Base-by-base conservation (phyloP, 768 basidiomycete species). In the Fibroporia radiculosa region DNA sequence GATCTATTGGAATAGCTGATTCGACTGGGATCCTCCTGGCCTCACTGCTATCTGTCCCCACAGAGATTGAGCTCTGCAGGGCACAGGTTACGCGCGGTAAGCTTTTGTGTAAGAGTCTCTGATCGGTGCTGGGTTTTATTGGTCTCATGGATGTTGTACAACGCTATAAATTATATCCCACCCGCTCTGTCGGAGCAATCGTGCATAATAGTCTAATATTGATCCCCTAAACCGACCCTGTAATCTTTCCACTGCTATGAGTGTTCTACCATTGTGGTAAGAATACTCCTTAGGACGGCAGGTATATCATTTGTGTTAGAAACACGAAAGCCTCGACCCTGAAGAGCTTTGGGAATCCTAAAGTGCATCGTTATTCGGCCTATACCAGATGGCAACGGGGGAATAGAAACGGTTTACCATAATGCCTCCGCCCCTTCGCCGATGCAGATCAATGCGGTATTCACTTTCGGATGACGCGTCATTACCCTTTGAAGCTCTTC, bases 1-100 rank as follows among this genome's bases (percentile, higher is more conserved):
- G 90, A 5, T 85, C 85, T 2, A 82, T 95, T 35, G 92, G 92
- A 1, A 83, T 93, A 48, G 72, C 88, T 5, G 91, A 93, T 60
- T 84, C 82, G 22, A 70, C 76, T 13, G 90, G 90, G 0, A 90
- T 77, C 44, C 53, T 78, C 24, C 40, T 67, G 6, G 85, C 84
- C 8, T 75, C 77, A 18, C 54, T 86, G 7, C 54, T 84, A 12
- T 77, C 84, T 6, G 78, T 85, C 33, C 85, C 85, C 23, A 82
- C 77, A 12, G 90, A 93, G 63, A 55, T 93, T 3, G 71, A 67
- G 48, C 70, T 93, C n/a, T 93, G 90, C 57, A 76, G 67, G 48
- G 71, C 72, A 6, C 91, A 93, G 59, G 75, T 82, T 0, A 64
- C 66, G 18, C 68, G 86, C 48, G 87, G 85, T 18, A 86, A 83